These are phyloP conservation scores for Lipomyces mesembrius DNA, from an alignment of 805 yeast genomes.

Conservation along the genomic window DNA sequence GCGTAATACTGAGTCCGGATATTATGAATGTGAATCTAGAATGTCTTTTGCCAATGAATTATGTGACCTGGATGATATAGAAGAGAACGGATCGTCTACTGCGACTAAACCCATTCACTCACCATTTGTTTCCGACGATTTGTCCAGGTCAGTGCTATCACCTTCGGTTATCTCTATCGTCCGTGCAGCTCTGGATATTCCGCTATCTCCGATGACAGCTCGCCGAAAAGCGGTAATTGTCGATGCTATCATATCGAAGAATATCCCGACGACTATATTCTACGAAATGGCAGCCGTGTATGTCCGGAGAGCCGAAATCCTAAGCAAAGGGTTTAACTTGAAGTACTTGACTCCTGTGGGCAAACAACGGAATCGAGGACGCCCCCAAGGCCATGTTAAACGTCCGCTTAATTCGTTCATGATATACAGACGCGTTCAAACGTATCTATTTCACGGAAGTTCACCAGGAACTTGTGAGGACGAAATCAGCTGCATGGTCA, in stretches of 20 bases:
- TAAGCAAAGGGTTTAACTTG: slow-evolving; percentile 10
- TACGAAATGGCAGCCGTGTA: slow-evolving; percentile 13
- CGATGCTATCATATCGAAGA: slow-evolving; percentile 1
- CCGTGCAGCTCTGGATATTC: slow-evolving; percentile 13
- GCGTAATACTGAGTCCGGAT: neutral
- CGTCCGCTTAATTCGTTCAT: slow-evolving; percentile 56
- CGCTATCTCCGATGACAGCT: slow-evolving; percentile 10
- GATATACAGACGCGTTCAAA: slow-evolving; percentile 53
- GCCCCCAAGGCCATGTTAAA: slow-evolving; percentile 43
- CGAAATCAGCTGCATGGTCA: neutral
- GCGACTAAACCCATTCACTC: neutral
- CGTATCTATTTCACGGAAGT: slow-evolving; percentile 42
- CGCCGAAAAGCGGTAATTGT: slow-evolving; percentile 1
- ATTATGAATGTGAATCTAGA: neutral
- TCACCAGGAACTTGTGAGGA: slow-evolving; percentile 1
- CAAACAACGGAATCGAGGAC: slow-evolving; percentile 6
- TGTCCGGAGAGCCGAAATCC: slow-evolving; percentile 3
- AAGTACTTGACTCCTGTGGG: slow-evolving; percentile 13
- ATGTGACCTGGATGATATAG: neutral
- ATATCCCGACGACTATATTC: slow-evolving; percentile 4
- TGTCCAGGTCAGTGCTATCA: neutral
- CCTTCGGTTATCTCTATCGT: slow-evolving; percentile 11
- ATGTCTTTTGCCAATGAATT: neutral
- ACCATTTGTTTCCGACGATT: slow-evolving; percentile 10
- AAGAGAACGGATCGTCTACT: neutral